phyloP scores from a whole-genome alignment of 2,329 filamentous ascomycete species.

The Trichocomaceae sp. region DNA sequence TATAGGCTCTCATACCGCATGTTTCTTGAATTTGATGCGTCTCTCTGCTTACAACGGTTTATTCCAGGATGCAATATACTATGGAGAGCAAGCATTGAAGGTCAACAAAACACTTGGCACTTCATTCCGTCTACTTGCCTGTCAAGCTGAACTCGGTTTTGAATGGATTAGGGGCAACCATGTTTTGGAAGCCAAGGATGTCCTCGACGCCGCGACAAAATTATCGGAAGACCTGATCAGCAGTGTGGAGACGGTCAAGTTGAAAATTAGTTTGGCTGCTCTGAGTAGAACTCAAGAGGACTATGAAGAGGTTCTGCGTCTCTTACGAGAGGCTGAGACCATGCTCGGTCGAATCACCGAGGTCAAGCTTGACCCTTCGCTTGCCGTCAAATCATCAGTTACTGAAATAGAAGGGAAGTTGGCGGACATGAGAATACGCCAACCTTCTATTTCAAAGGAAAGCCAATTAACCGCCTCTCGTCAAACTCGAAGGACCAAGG shows the following conservation, averaged over 20 bases:
- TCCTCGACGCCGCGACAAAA: conserved; percentile 52
- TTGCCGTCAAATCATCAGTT: conserved; percentile 24
- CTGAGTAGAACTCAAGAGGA: conserved; percentile 44
- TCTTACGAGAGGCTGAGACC: conserved; percentile 45
- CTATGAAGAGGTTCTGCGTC: conserved; percentile 42
- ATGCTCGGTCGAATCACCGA: conserved; percentile 38
- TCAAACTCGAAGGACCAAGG: conserved; percentile 27
- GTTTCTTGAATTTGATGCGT: conserved; percentile 65
- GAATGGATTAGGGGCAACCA: conserved; percentile 47
- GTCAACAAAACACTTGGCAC: conserved; percentile 65
- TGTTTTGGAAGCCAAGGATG: conserved; percentile 47
- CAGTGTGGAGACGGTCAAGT: conserved; percentile 48
- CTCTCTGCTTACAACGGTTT: conserved; percentile 79
- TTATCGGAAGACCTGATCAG: conserved; percentile 46
- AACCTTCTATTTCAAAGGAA: conserved; percentile 6
- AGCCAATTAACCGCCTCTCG: conserved; percentile 18
- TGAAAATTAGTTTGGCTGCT: conserved; percentile 39
- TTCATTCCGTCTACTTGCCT: conserved; percentile 46
- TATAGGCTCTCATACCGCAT: conserved; percentile 64
- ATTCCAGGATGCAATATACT: conserved; percentile 81
- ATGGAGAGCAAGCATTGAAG: conserved; percentile 74
- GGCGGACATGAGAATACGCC: conserved; percentile 34
- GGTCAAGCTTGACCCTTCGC: conserved; percentile 21
- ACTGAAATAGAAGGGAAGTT: conserved; percentile 38
- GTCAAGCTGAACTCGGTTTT: conserved; percentile 41